Conservation (phyloP, 2,329 filamentous ascomycete species). For the Arthrobotrys entomopaga region DNA sequence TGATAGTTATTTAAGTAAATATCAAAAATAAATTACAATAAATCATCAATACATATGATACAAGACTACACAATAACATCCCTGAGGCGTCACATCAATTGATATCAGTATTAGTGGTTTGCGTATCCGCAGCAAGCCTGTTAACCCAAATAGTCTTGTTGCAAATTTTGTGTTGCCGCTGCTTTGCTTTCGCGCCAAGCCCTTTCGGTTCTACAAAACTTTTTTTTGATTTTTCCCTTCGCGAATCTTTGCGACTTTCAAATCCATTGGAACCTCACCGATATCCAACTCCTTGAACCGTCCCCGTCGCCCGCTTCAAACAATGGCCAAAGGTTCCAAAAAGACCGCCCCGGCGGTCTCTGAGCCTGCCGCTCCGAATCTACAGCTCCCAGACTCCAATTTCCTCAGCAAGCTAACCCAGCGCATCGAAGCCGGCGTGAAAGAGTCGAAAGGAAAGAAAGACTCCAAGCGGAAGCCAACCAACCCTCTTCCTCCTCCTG, state of each 20-base stretch:
- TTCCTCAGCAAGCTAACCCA: constrained; percentile 52
- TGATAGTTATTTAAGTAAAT: no score
- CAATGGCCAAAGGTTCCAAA: constrained; percentile 47
- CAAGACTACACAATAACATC: no score
- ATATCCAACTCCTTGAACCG: neutral
- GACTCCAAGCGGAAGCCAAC: constrained; percentile 19
- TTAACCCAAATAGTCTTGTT: constrained; percentile 2
- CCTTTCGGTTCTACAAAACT: neutral
- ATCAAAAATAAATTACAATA: no score
- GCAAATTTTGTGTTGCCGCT: constrained; percentile 28
- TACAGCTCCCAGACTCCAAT: constrained; percentile 38
- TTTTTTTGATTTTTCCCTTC: no score
- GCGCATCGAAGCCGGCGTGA: constrained; percentile 43
- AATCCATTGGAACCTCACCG: neutral
- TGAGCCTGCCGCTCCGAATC: neutral
- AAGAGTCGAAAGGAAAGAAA: constrained; percentile 29
- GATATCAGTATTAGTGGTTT: no score
- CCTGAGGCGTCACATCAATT: no score
- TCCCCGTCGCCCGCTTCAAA: no score
- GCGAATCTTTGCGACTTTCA: no score
- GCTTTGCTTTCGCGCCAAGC: no score
- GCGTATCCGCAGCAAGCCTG: no score
- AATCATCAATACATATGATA: no score
- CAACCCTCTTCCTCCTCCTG: constrained; percentile 28
- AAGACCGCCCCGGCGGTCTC: constrained; percentile 12